A percentile compares a stretch with the other conserved stretches of the same genome.
These are phyloP conservation scores for Penicillium thymicola DNA, from an alignment of 2,329 filamentous ascomycete species.

Conservation along the genomic window DNA sequence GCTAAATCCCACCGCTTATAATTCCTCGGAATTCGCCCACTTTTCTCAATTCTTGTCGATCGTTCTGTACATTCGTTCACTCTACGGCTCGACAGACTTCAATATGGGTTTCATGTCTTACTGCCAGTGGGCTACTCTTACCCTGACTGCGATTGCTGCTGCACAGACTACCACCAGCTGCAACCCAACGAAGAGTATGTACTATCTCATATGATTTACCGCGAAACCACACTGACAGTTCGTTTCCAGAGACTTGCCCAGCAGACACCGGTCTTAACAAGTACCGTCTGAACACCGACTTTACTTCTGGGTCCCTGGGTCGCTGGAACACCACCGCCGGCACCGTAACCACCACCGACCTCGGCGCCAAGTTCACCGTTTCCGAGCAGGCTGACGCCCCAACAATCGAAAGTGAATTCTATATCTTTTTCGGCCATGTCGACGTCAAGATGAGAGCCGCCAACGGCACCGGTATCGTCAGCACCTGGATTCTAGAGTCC, in stretches of 20 bases:
- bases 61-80: background rate
- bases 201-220: too few relatives aligned
- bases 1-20: background rate
- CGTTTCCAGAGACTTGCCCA: conserved; percentile 55
- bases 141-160: conserved; percentile 25
- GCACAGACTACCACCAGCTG: conserved; percentile 76
- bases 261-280: conserved; percentile 65
- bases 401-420: conserved; percentile 83
- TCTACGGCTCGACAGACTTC: background rate
- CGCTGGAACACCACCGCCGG: conserved; percentile 66
- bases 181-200: conserved; percentile 55
- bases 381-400: conserved; percentile 74
- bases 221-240: background rate
- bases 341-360: conserved; percentile 59
- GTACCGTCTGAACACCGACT: conserved; percentile 31
- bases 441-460: conserved; percentile 83
- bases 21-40: background rate
- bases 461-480: conserved; percentile 85
- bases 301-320: conserved; percentile 51
- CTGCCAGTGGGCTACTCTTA: conserved; percentile 27
- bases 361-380: conserved; percentile 81
- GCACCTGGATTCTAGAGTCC: conserved; percentile 83
- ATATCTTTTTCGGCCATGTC: conserved; percentile 96
- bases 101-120: conserved; percentile 23
- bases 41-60: background rate